A percentile compares a stretch with the other conserved stretches of the same genome.
Conservation (phyloP, 495 filamentous ascomycete species). For the Lasiosphaeria hispida region DNA sequence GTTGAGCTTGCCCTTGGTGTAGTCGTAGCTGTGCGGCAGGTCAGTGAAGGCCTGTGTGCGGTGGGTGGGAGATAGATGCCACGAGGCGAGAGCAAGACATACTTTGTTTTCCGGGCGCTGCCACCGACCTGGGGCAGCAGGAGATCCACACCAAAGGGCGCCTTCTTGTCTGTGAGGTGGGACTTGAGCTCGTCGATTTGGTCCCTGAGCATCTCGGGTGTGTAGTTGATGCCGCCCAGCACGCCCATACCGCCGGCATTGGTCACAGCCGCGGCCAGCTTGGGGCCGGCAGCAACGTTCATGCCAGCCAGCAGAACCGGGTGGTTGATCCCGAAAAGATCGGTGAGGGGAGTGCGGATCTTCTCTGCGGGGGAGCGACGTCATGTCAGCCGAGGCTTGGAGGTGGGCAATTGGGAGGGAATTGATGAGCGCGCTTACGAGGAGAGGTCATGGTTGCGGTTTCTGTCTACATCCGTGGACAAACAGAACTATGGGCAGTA, state of each 20-base stretch:
- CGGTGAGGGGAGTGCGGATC: constrained; percentile 85
- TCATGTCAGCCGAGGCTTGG: constrained; percentile 18
- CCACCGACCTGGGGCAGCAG: constrained; percentile 93
- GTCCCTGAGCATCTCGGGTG: constrained; percentile 92
- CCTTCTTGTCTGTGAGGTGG: constrained; percentile 86
- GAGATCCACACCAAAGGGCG: constrained; percentile 97
- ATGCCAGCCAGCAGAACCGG: constrained; percentile 94
- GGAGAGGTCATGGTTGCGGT: constrained; percentile 70
- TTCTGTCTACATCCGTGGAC: background rate
- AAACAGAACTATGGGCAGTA: too few species aligned
- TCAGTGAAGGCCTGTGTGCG: background rate
- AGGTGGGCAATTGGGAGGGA: background rate
- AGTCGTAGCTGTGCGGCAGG: constrained; percentile 77
- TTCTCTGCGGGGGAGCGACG: constrained; percentile 55
- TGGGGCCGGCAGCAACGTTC: constrained; percentile 98
- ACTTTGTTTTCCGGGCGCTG: constrained; percentile 92
- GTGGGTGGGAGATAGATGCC: background rate
- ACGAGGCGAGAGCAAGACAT: constrained; percentile 28
- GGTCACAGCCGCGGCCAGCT: constrained; percentile 93
- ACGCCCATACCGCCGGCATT: constrained; percentile 97
- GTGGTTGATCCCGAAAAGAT: constrained; percentile 96
- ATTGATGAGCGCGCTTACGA: constrained; percentile 54
- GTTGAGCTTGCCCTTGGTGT: constrained; percentile 97
- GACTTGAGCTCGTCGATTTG: constrained; percentile 94
- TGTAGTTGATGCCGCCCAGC: constrained; percentile 95